These are phyloP conservation scores for Zygosaccharomyces bailii DNA, from an alignment of 805 yeast species.

Conservation along the genomic window DNA sequence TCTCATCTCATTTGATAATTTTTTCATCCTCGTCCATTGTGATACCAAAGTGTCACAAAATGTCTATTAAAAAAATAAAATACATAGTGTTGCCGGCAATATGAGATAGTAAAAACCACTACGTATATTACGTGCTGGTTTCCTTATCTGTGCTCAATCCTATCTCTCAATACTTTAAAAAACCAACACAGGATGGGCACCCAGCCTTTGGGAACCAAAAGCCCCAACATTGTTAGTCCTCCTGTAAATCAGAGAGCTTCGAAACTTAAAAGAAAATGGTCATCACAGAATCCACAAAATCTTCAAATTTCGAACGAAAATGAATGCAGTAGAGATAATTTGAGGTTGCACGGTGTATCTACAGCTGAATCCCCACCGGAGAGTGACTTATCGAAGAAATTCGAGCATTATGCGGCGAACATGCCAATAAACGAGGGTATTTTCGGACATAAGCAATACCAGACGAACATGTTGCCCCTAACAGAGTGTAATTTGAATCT, in stretches of 20 bases:
- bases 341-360: background rate
- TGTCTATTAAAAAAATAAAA: constrained; percentile 2
- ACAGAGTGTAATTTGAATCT: constrained; percentile 19
- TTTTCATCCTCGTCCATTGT: constrained; percentile 1
- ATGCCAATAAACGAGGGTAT: background rate
- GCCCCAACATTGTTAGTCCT: background rate
- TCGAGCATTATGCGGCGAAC: too few species aligned
- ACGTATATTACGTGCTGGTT: too few species aligned
- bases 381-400: constrained; percentile 4
- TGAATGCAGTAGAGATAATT: constrained; percentile 4
- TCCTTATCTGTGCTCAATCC: too few species aligned
- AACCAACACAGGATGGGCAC: too few species aligned
- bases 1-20: constrained; percentile 5
- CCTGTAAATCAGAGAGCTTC: background rate
- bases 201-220: constrained; percentile 1
- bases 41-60: constrained; percentile 6
- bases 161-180: too few species aligned
- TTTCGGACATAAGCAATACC: too few species aligned
- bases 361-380: background rate
- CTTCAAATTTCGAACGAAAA: background rate
- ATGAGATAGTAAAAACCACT: too few species aligned
- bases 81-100: too few species aligned
- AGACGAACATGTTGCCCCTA: constrained; percentile 10
- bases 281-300: background rate
- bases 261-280: background rate